Evolutionary conservation across 2,329 filamentous ascomycete genomes (phyloP).

Genomic region (Pseudonectria buxi): DNA sequence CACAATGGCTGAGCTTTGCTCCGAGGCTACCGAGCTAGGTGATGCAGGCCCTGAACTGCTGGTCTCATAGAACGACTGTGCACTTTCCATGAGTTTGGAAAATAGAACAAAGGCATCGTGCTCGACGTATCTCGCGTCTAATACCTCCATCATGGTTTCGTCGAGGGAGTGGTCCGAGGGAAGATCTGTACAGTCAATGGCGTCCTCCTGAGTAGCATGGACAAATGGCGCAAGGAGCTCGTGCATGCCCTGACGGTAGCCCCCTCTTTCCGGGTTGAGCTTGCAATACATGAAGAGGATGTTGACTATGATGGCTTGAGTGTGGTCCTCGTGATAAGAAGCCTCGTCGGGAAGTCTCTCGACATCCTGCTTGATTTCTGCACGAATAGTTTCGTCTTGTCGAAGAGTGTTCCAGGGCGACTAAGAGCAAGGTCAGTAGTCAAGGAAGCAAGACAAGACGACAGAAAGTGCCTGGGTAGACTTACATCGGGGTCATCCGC

Average conservation of each 20-base stretch:
- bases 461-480: neutral
- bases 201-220: constrained; percentile 77
- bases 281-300: constrained; percentile 94
- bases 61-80: constrained; percentile 77
- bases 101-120: constrained; percentile 89
- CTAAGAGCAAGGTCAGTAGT: constrained; percentile 36
- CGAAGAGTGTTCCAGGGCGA: constrained; percentile 88
- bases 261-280: constrained; percentile 75
- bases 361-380: constrained; percentile 92
- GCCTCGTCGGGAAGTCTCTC: constrained; percentile 86
- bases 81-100: constrained; percentile 77
- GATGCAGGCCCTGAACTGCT: constrained; percentile 9
- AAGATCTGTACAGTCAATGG: constrained; percentile 48
- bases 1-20: constrained; percentile 58
- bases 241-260: constrained; percentile 98
- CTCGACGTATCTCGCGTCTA: constrained; percentile 71
- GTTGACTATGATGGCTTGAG: constrained; percentile 77
- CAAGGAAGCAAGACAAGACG: neutral
- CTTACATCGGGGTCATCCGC: constrained; percentile 65
- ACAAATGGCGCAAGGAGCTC: constrained; percentile 87
- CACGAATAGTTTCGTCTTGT: constrained; percentile 73
- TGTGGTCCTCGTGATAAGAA: constrained; percentile 75
- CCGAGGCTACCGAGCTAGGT: constrained; percentile 17
- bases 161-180: constrained; percentile 34
- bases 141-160: constrained; percentile 52